Base-by-base conservation (phyloP, 805 yeast genomes). In the Pichia paraexigua region DNA sequence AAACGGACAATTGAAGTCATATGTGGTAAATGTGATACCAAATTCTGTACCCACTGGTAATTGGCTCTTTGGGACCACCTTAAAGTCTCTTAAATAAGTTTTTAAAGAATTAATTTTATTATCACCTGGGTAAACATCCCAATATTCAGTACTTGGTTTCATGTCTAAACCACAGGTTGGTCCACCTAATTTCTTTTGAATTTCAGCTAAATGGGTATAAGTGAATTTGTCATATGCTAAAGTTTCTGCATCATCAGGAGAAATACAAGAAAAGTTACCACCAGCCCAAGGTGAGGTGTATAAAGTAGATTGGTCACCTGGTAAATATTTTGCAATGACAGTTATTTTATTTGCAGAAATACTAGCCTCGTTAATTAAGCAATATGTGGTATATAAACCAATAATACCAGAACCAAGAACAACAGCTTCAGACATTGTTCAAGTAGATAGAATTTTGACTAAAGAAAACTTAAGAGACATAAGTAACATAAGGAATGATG, bases 261-360 rank as follows among this genome's bases (percentile, higher is more conserved):
- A 76, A 45, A 84, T 82, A 54, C 78, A 71, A 3, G 82, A 75
- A 60, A 79, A 79, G 61, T 80, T 79, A 9, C 81, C 84, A 25
- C 85, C 85, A 0, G 95, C 95, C 78, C 85, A 84, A 0, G 95
- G 95, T 0, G 91, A 84, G 1, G 95, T 82, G 64, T 83, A 87
- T 47, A 78, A 72, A 52, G 78, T 78, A 5, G 89, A 80, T 56
- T 80, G 84, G 60, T 87, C 95, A 5, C 95, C 95, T 3, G 95
- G 95, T 40, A 83, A 65, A 58, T 75, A 77, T 60, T 84, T 78
- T 9, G 87, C 92, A 20, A 83, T 58, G 2, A 87, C 75, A 5
- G 78, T 72, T 54, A 87, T 76, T 7, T 76, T 66, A 1, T 62
- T 50, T 1, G 76, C 71, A 0, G 62, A 51, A 11, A 74, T 67